These are phyloP conservation scores for Trichoderma sp. DNA, from an alignment of 2,329 filamentous ascomycete genomes.

Conservation along the genomic window DNA sequence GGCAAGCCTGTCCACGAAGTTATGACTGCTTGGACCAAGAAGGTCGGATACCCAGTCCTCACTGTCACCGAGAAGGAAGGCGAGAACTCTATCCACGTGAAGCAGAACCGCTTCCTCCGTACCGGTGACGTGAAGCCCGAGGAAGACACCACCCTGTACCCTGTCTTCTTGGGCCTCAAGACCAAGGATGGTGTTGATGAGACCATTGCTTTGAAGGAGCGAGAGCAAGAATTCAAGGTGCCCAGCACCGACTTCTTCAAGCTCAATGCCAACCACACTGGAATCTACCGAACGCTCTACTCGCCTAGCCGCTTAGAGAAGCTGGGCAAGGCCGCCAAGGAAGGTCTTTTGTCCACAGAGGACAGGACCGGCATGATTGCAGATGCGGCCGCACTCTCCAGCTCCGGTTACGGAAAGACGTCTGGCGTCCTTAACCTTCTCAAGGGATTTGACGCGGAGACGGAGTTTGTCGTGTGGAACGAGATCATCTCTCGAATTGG, in stretches of 20 bases:
- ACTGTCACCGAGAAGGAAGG: constrained; percentile 69
- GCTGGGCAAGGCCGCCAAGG: constrained; percentile 81
- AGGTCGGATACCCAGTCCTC: constrained; percentile 90
- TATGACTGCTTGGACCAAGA: constrained; percentile 97
- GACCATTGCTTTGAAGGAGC: constrained; percentile 39
- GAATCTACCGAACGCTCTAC: constrained; percentile 90
- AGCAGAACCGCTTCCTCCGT: constrained; percentile 92
- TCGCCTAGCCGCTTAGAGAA: constrained; percentile 79
- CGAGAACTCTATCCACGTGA: constrained; percentile 75
- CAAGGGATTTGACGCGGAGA: constrained; percentile 79
- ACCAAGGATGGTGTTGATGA: constrained; percentile 83
- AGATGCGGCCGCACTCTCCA: constrained; percentile 85
- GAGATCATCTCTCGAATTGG: constrained; percentile 81
- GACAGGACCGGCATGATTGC: constrained; percentile 94
- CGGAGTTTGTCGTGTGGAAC: constrained; percentile 92
- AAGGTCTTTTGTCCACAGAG: constrained; percentile 72
- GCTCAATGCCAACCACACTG: constrained; percentile 91
- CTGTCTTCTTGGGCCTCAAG: constrained; percentile 83
- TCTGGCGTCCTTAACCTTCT: constrained; percentile 84
- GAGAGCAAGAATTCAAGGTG: constrained; percentile 77
- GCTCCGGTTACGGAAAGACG: constrained; percentile 91
- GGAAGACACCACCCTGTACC: constrained; percentile 85
- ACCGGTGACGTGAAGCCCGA: constrained; percentile 93
- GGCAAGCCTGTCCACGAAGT: constrained; percentile 88
- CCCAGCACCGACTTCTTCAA: constrained; percentile 89